Percentiles rank a stretch among this genome's conserved stretches.
phyloP scores from a whole-genome alignment of 306 rosid genomes.

The Herpetospermum pedunculosum region DNA sequence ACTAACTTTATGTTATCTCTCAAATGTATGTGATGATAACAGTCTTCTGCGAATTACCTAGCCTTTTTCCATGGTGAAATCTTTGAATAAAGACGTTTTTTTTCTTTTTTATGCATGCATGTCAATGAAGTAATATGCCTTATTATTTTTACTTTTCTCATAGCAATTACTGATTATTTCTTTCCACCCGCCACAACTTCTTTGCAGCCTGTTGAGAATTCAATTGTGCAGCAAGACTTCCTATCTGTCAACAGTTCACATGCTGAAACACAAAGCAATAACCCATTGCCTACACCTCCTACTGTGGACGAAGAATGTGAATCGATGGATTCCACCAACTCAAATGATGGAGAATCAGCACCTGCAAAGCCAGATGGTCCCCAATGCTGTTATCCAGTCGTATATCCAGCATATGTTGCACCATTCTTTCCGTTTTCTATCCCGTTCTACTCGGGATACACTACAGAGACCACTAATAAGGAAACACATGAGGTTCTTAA shows the following conservation, averaged over 20 bases:
- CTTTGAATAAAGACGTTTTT: not conserved
- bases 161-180: not conserved
- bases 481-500: constrained; percentile 77
- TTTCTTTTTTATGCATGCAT: not conserved
- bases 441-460: constrained; percentile 67
- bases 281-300: constrained; percentile 67
- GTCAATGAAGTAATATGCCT: not conserved
- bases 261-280: constrained; percentile 45
- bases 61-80: not conserved
- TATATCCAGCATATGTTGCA: constrained; percentile 62
- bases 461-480: constrained; percentile 32
- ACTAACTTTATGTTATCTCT: not conserved
- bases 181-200: not conserved
- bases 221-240: constrained; percentile 57
- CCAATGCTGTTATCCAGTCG: constrained; percentile 41
- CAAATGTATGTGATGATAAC: not conserved
- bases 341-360: constrained; percentile 70
- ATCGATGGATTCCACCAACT: constrained; percentile 87
- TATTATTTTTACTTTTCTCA: not conserved
- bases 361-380: constrained; percentile 35
- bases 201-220: constrained; percentile 55
- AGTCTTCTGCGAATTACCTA: not conserved
- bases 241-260: constrained; percentile 33
- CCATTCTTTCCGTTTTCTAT: constrained; percentile 64
- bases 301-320: constrained; percentile 82